Evolutionary conservation across 1,139 yeast genomes (phyloP).

Genomic region (Candida sp.): DNA sequence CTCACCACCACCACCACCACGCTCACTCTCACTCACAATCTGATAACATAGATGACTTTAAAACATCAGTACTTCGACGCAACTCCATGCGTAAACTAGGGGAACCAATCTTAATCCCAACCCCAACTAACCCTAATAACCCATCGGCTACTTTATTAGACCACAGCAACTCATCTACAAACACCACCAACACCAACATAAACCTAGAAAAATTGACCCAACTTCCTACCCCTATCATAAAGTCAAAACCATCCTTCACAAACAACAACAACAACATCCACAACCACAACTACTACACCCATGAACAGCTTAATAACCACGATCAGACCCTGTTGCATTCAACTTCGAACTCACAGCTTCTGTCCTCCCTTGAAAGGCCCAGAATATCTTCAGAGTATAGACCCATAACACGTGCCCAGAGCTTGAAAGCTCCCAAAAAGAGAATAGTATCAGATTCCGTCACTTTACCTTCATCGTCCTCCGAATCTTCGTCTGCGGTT

Average conservation of each 20-base stretch:
- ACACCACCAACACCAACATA: neutral
- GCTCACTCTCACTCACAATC: constrained; percentile 4
- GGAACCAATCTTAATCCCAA: neutral
- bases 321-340: neutral
- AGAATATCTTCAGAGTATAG: constrained; percentile 41
- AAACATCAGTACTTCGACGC: constrained; percentile 2
- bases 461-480: constrained; percentile 10
- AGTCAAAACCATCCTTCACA: constrained; percentile 38
- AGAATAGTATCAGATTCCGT: constrained; percentile 28
- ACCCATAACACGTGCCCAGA: constrained; percentile 30
- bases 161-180: too few species aligned
- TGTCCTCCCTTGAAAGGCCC: constrained; percentile 4
- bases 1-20: neutral
- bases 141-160: neutral
- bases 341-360: neutral
- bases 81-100: constrained; percentile 1
- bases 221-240: constrained; percentile 52
- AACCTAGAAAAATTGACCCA: constrained; percentile 51
- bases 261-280: constrained; percentile 6
- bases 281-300: neutral
- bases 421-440: constrained; percentile 18
- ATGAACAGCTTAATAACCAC: neutral
- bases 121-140: neutral
- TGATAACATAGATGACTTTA: neutral
- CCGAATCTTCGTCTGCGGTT: constrained; percentile 7